Percentiles rank a stretch among this genome's conserved stretches.
These are phyloP conservation scores for Penicillium desertorum DNA, from an alignment of 495 filamentous ascomycete genomes.

Conservation along the genomic window DNA sequence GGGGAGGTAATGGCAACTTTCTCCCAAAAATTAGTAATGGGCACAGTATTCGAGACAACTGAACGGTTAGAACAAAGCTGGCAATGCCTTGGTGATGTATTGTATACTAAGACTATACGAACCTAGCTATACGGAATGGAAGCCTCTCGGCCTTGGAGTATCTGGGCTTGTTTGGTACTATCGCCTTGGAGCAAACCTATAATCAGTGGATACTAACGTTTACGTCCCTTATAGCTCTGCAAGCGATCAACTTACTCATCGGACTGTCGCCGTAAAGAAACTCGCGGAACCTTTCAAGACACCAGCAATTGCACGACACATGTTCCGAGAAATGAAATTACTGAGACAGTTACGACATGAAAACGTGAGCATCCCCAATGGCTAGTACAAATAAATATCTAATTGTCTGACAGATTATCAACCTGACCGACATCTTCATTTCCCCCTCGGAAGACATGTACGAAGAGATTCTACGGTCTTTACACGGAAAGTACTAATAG, in stretches of 20 bases:
- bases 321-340: constrained; percentile 93
- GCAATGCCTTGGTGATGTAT: background rate
- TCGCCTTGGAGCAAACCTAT: background rate
- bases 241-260: constrained; percentile 86
- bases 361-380: constrained; percentile 63
- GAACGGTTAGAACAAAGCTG: constrained; percentile 65
- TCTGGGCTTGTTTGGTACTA: constrained; percentile 95
- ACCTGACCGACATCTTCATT: constrained; percentile 97
- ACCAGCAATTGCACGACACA: constrained; percentile 89
- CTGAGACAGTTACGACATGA: constrained; percentile 94
- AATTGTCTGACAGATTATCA: constrained; percentile 73
- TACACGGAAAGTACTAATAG: constrained; percentile 26
- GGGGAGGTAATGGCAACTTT: constrained; percentile 79
- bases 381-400: background rate
- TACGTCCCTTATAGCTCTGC: constrained; percentile 64
- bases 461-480: constrained; percentile 22
- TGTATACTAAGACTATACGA: constrained; percentile 14
- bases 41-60: constrained; percentile 97
- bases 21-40: constrained; percentile 94
- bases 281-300: constrained; percentile 99
- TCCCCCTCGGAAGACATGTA: constrained; percentile 98
- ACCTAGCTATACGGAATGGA: constrained; percentile 85
- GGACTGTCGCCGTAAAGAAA: constrained; percentile 97
- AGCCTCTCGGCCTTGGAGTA: constrained; percentile 96
- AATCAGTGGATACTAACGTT: constrained; percentile 10